Evolutionary conservation across 805 yeast species (phyloP), one percentile per base, ranked within the genome.

Genomic region (Metschnikowia chrysomelidarum): DNA sequence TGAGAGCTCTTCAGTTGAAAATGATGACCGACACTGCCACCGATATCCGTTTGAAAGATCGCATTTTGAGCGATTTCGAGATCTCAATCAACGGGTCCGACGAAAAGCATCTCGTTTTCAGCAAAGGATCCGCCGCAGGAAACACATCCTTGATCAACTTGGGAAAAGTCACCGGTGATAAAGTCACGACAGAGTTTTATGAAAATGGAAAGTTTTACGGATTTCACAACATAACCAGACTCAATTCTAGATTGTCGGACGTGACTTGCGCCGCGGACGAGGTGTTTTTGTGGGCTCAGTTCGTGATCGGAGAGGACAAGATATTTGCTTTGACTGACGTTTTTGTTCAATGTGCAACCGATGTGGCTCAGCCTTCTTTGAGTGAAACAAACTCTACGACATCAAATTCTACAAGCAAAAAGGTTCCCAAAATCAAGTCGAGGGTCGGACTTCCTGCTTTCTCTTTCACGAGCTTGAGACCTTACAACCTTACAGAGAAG

Each of bases 1-100:
- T 84, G 24, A 75, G 88, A 46, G 98, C 93, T 14, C 82, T 87
- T 25, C 58, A 57, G 34, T 70, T 78, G 30, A 65, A 87, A 24
- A 73, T 79, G 50, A 82, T 79, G 57, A 76, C 80, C 47, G 71
- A 84, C 5, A 76, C 44, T 7, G 45, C 42, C 3, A 45, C 76
- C 48, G 78, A 76, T 27, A 71, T 87, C 31, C 61, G 67, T 16
- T 68, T 87, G 3, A 52, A 72, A 20, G 94, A 86, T 37, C 72
- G 72, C 36, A 57, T 80, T 0, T 51, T 72, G 26, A 71, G 64
- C 44, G 69, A 71, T 36, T 83, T 71, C 51, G 69, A 68, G 21
- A 47, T 75, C 7, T 51, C 34, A 13, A 54, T 54, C 20, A 51
- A 57, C 19, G 64, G 53, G 2, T 48, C 50, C 3, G 53, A 49